A percentile compares a stretch with the other conserved stretches of the same genome.
These are phyloP conservation scores for Xerocomus minutiporus DNA, from an alignment of 1,284 basidiomycete genomes.

Conservation along the genomic window DNA sequence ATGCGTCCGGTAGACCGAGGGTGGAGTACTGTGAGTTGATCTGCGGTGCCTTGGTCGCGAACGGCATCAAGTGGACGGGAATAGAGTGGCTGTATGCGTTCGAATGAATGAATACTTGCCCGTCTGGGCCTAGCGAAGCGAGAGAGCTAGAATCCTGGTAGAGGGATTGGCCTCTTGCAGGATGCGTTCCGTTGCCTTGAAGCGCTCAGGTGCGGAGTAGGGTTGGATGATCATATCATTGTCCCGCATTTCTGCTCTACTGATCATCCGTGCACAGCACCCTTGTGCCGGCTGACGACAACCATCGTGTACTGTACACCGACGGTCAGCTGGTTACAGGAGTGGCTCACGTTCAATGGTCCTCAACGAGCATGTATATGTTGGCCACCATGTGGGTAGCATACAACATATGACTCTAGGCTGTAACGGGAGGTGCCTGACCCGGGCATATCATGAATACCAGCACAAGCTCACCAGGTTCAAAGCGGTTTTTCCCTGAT, in stretches of 20 bases:
- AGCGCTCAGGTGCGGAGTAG: neutral
- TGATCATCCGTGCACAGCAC: neutral
- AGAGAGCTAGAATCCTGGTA: neutral
- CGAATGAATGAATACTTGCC: neutral
- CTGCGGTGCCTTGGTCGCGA: neutral
- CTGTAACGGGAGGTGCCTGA: too few species aligned
- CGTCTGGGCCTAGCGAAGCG: neutral
- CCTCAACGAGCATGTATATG: neutral
- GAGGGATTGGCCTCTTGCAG: neutral
- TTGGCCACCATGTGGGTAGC: neutral
- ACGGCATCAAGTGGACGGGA: neutral
- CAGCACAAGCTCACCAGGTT: too few species aligned
- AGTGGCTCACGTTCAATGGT: neutral
- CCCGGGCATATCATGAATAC: too few species aligned
- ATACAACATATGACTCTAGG: neutral
- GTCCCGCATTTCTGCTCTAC: neutral
- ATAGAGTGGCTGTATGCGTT: conserved; percentile 6
- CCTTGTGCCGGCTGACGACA: neutral
- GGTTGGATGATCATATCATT: neutral
- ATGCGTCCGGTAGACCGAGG: neutral
- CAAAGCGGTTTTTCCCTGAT: too few species aligned
- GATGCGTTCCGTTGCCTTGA: neutral
- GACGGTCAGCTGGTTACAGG: neutral
- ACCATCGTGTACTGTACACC: neutral
- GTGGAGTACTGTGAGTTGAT: neutral